phyloP scores from a whole-genome alignment of 1,139 yeast genomes.

The Blastobotrys proliferans region DNA sequence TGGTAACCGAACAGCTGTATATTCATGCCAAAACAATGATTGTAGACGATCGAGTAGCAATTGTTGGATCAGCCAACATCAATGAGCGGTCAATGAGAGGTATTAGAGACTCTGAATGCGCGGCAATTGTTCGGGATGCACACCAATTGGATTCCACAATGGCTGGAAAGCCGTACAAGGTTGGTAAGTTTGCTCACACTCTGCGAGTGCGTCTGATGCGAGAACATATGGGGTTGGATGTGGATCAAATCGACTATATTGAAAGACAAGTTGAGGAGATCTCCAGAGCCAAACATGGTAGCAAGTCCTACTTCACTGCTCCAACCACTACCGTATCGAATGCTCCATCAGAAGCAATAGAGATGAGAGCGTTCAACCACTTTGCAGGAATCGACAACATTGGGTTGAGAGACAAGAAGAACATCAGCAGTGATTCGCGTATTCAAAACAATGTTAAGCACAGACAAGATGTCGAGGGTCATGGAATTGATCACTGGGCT shows the following conservation, averaged over 20 bases:
- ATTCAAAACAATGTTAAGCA: conserved; percentile 65
- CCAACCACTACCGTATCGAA: conserved; percentile 10
- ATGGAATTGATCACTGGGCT: conserved; percentile 52
- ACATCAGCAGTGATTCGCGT: conserved; percentile 75
- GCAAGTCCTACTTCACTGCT: conserved; percentile 1
- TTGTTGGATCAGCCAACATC: conserved; percentile 94
- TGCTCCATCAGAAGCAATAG: conserved; percentile 19
- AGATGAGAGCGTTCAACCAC: conserved; percentile 58
- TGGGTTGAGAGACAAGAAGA: conserved; percentile 81
- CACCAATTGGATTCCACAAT: conserved; percentile 68
- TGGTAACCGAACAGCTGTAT: conserved; percentile 88
- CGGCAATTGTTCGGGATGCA: conserved; percentile 80
- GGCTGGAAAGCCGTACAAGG: conserved; percentile 78
- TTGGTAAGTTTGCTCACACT: conserved; percentile 86
- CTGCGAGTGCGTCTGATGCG: conserved; percentile 89
- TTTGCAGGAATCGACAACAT: conserved; percentile 83
- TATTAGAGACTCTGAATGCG: conserved; percentile 88
- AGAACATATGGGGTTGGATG: conserved; percentile 92
- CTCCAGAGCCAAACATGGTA: conserved; percentile 1
- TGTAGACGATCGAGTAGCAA: conserved; percentile 91
- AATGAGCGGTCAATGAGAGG: conserved; percentile 97
- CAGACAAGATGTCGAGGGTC: conserved; percentile 68
- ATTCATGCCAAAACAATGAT: conserved; percentile 90
- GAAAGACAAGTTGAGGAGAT: conserved; percentile 46
- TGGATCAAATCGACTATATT: conserved; percentile 78